Evolutionary conservation across 164 flowering plant species (phyloP), one percentile per base, ranked within the genome.

Genomic region (Pachysandra terminalis): DNA sequence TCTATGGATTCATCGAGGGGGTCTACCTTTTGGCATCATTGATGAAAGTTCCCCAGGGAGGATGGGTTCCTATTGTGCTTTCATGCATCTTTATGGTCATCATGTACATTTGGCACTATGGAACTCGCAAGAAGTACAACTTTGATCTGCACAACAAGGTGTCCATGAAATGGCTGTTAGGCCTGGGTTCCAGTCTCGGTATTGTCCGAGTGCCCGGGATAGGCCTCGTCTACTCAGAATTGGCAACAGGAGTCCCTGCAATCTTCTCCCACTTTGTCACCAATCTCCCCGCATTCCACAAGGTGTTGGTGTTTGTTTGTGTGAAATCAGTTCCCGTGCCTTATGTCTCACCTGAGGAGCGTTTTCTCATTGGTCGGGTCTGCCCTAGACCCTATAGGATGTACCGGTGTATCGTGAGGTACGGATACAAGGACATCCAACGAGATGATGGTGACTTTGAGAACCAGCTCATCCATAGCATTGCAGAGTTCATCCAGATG

Each of bases 181-280:
- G 90, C 49, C 77, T 92, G 19, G 97, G 97, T 54, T 94, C 96
- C 32, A 87, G 92, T 72, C 94, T 92, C 53, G 96, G 96, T 8
- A 88, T 92, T 55, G 96, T 87, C 26, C 93, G 97, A 35, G 97
- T 92, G 37, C 97, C 97, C 13, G 97, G 97, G 10, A 86, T 92
- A 26, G 97, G 97, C 56, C 90, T 92, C 59, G 80, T 92, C 62
- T 92, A 92, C 81, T 84, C 96, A 1, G 97, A 92, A 75, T 68
- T 92, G 67, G 97, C 91, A 2, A 87, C 92, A 3, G 97, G 97
- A 54, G 90, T 92, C 10, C 97, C 97, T 41, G 67, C 97, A 9
- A 88, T 92, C 70, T 92, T 92, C 73, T 87, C 94, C 37, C 97
- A 91, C 73, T 91, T 91, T 72, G 89, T 91, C 23, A 91, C 97